phyloP scores from a whole-genome alignment of 768 basidiomycete genomes.

The Boletus barrowsii region DNA sequence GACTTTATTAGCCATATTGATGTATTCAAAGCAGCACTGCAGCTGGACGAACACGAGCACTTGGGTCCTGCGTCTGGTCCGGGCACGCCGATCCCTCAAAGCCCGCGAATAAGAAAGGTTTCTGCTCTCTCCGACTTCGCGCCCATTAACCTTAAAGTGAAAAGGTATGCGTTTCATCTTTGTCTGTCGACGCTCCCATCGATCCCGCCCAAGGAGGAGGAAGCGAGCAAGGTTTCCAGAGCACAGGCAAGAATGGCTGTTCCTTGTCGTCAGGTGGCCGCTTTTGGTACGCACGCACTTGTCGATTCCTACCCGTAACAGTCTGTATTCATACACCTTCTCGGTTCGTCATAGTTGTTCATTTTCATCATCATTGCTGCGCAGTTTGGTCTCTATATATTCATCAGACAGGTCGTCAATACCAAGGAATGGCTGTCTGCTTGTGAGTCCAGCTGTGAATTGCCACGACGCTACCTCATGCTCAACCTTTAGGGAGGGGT shows the following conservation, averaged over 20 bases:
- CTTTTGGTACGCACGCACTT: conserved; percentile 54
- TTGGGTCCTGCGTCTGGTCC: conserved; percentile 21
- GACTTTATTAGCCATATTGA: conserved; percentile 52
- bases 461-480: neutral
- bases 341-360: conserved; percentile 51
- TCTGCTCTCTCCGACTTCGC: conserved; percentile 86
- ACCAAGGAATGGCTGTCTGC: conserved; percentile 90
- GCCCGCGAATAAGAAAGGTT: conserved; percentile 68
- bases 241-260: conserved; percentile 69
- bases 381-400: conserved; percentile 84
- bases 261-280: conserved; percentile 82
- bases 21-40: conserved; percentile 75
- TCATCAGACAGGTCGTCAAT: conserved; percentile 91
- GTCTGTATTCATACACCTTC: conserved; percentile 3
- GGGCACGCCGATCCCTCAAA: conserved; percentile 24
- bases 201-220: conserved; percentile 32
- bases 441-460: conserved; percentile 48
- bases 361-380: conserved; percentile 80
- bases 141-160: conserved; percentile 83
- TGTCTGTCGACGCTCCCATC: neutral
- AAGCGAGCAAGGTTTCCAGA: conserved; percentile 33
- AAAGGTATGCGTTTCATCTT: conserved; percentile 44
- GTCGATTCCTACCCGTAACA: neutral
- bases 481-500: conserved; percentile 65
- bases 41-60: conserved; percentile 48